A percentile compares a stretch with the other conserved stretches of the same genome.
These are phyloP conservation scores for Fonsecaea pugnacius DNA, from an alignment of 2,329 filamentous ascomycete species.

Conservation along the genomic window DNA sequence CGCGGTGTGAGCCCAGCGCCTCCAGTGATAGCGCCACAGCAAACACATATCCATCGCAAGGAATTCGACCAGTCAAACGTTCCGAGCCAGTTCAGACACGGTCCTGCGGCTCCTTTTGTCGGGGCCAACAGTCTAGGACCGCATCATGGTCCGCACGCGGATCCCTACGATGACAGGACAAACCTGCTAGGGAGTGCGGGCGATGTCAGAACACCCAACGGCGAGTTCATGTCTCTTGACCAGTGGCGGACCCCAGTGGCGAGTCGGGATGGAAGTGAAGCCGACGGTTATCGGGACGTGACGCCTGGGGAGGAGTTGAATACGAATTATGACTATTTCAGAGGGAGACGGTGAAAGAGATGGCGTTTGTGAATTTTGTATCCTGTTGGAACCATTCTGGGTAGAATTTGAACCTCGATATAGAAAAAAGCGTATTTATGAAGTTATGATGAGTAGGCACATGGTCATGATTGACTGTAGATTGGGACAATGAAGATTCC, in stretches of 20 bases:
- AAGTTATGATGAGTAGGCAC: background rate
- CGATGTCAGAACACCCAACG: constrained; percentile 33
- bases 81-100: constrained; percentile 20
- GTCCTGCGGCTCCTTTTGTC: constrained; percentile 10
- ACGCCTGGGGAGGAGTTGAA: constrained; percentile 23
- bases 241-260: constrained; percentile 26
- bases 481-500: background rate
- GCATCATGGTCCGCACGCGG: constrained; percentile 28
- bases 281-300: constrained; percentile 12
- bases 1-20: constrained; percentile 43
- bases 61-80: constrained; percentile 29
- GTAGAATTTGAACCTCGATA: background rate
- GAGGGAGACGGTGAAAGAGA: constrained; percentile 10
- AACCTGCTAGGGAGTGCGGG: constrained; percentile 30
- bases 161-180: constrained; percentile 34
- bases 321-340: constrained; percentile 31
- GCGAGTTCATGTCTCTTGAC: constrained; percentile 35
- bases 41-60: constrained; percentile 23
- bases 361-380: background rate
- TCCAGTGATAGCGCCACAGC: constrained; percentile 43
- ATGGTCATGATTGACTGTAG: background rate
- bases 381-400: background rate
- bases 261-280: constrained; percentile 19
- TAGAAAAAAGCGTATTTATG: constrained; percentile 1
- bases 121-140: constrained; percentile 1